Base-by-base conservation (phyloP, 768 basidiomycete species). In the Hypsizygus marmoreus region DNA sequence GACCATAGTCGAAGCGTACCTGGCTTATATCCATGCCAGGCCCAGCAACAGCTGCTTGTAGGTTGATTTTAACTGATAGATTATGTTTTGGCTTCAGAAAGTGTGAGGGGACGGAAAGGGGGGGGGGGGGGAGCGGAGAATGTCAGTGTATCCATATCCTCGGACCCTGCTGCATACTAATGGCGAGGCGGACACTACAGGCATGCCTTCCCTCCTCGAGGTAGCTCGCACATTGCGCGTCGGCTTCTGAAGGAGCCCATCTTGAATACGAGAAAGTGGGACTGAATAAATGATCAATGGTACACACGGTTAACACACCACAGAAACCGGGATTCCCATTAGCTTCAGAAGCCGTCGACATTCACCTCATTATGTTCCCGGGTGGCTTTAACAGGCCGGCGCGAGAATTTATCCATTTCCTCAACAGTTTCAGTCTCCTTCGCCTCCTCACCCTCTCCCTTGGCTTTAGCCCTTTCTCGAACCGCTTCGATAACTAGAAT, bases 91-190 rank as follows among this genome's bases (percentile, higher is more conserved):
- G 95, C 95, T 63, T 99, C 97, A 10, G 92, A 94, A 72, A 98
- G 97, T 10, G 97, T 98, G 48, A 99, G 80, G 67, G 97, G 97
- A 22, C 97, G 91, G 56, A 89, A 87, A 7, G 98, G 77, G 32
- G 95, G 84, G 1, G 97, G 95, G 0, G 95, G 73, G n/a, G n/a
- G n/a, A 0, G 95, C n/a, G 54, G 82, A 79, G 74, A 99, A 99
- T 1, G 97, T 99, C 16, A 99, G 81, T 6, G 97, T 99, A 59
- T 99, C 97, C 97, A 99, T 99, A 66, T 99, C 97, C n/a, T 98
- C 97, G 0, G 95, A 97, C 11, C 97, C 97, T 6, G 97, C 95
- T 1, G 91, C 97, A 63, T 91, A 98, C 20, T 97, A 91, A 90
- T 93, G 54, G 39, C 20, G 20, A 34, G 9, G 4, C 29, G 35